phyloP scores from a whole-genome alignment of 768 basidiomycete species.

The Rhizopogon rudus region DNA sequence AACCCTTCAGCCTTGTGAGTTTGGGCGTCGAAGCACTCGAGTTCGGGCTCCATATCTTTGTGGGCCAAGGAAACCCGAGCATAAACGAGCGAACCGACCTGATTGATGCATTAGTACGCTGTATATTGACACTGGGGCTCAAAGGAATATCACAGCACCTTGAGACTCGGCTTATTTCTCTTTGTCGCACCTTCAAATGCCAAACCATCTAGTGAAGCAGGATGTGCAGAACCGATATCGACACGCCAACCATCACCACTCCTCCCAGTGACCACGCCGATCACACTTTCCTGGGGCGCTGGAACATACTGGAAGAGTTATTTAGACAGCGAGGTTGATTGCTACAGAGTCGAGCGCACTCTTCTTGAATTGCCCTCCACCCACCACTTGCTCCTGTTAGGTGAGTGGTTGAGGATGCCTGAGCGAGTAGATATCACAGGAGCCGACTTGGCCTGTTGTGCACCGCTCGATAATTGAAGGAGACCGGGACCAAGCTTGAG shows the following conservation, averaged over 20 bases:
- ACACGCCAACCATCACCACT: constrained; percentile 90
- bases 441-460: constrained; percentile 19
- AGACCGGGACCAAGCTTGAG: constrained; percentile 87
- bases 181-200: constrained; percentile 97
- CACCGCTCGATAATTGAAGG: constrained; percentile 37
- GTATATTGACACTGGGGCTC: constrained; percentile 2
- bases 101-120: constrained; percentile 2
- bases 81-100: constrained; percentile 91
- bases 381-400: constrained; percentile 81
- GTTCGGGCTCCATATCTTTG: constrained; percentile 97
- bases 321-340: background rate
- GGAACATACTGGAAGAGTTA: constrained; percentile 70
- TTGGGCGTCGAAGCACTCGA: constrained; percentile 94
- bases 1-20: constrained; percentile 90
- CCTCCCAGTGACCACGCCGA: constrained; percentile 77
- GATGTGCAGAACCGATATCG: constrained; percentile 88
- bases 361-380: constrained; percentile 82
- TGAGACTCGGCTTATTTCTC: constrained; percentile 89
- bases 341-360: constrained; percentile 42
- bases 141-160: constrained; percentile 40
- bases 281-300: constrained; percentile 82
- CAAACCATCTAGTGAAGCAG: constrained; percentile 79
- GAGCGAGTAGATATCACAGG: constrained; percentile 59
- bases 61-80: constrained; percentile 91
- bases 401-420: constrained; percentile 62